Evolutionary conservation across 73 alveolate genomes (phyloP), one percentile per base, ranked within the genome.

Genomic region (Blepharisma stoltei): DNA sequence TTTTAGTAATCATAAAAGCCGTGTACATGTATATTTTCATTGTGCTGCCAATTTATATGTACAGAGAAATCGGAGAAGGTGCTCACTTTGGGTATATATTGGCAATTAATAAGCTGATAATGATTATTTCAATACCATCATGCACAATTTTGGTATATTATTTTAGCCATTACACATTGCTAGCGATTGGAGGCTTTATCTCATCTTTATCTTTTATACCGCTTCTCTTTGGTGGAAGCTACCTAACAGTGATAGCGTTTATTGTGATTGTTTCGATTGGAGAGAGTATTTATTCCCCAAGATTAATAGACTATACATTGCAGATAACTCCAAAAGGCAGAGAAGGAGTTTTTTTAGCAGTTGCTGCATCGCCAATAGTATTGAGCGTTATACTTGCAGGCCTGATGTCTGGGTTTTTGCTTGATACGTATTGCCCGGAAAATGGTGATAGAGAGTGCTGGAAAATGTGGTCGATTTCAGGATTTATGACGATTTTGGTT

Each of bases 11-110:
- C 2, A 4, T 60, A 1, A 60, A 60, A 60, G 11, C 73, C 23
- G 18, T 60, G 2, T 60, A 18, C 46, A 60, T 8, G n/a, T 38
- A 60, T 60, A 14, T 60, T 8, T 14, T 38, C 11, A 60, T 60
- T 8, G 23, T 38, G 11, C 46, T 60, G 23, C 73, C 73, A 2
- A 2, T 60, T 1, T 60, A 60, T 25, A 60, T 60, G 73, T 9
- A 60, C 5, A 14, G 73, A 60, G 73, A 60, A 8, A 25, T 60
- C 23, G 48, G 45, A 20, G 45, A 25, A 20, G 73, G 46, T 2
- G 73, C 73, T 20, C 73, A 60, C 23, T 60, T 60, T 25, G 73
- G 73, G 73, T 18, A 18, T 2, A 60, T 60, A 38, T 60, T 60
- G 23, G 73, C 73, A 20, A 38, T 60, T 20, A n/a, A 60, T 5